Conservation (phyloP, 768 basidiomycete species). For the Rhodotorula babjevae region DNA sequence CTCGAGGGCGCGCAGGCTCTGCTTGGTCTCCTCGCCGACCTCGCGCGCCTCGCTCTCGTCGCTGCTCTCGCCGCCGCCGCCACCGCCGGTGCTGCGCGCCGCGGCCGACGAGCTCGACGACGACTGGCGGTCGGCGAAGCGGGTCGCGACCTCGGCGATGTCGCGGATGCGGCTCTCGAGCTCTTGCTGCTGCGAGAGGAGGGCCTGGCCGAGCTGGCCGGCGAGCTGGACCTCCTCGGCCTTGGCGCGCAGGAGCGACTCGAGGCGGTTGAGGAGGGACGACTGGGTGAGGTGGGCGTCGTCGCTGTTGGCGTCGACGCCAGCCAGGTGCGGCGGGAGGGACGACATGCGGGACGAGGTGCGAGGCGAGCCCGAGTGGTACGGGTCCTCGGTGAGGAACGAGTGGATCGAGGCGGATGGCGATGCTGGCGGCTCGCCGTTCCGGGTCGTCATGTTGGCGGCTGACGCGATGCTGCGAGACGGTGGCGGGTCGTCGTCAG, state of each 20-base stretch:
- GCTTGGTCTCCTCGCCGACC: conserved; percentile 53
- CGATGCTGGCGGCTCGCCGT: conserved; percentile 14
- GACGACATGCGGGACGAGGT: neutral
- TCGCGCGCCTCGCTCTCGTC: conserved; percentile 57
- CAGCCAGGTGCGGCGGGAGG: neutral
- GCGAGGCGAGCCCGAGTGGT: conserved; percentile 12
- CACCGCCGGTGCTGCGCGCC: conserved; percentile 48
- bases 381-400: conserved; percentile 37
- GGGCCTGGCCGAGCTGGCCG: conserved; percentile 85
- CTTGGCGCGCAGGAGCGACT: conserved; percentile 72
- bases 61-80: conserved; percentile 60
- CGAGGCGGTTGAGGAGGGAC: conserved; percentile 33
- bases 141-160: conserved; percentile 59
- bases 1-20: conserved; percentile 67
- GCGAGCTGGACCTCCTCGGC: conserved; percentile 87
- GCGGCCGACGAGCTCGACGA: conserved; percentile 53
- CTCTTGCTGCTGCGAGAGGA: conserved; percentile 88
- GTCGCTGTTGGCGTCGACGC: neutral
- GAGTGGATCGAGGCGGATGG: conserved; percentile 24
- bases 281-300: conserved; percentile 9
- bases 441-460: neutral
- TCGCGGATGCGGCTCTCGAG: conserved; percentile 81
- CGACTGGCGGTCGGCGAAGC: conserved; percentile 9
- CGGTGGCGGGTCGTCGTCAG: neutral
- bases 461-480: neutral